phyloP scores from a whole-genome alignment of 108 stramenopile species.

The Pelagomonas calceolata region DNA sequence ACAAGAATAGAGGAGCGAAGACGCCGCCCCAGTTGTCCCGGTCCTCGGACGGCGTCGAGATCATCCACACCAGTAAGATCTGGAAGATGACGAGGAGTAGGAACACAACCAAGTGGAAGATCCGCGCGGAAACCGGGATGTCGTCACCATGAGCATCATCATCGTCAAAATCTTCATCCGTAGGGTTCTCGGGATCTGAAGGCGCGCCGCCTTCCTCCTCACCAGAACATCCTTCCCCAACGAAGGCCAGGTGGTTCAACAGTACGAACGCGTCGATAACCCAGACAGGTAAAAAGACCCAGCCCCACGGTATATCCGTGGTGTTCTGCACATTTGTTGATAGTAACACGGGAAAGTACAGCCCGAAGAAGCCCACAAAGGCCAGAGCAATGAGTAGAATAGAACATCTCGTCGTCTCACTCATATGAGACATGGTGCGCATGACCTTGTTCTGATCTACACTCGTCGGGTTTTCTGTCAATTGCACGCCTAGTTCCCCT shows the following conservation, averaged over 20 bases:
- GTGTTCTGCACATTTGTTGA: background rate
- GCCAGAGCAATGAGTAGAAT: slow-evolving; percentile 67
- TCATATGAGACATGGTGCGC: slow-evolving; percentile 64
- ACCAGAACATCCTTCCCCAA: background rate
- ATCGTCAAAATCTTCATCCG: slow-evolving; percentile 71
- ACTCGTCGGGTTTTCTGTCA: slow-evolving; percentile 69
- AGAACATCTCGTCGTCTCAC: slow-evolving; percentile 56
- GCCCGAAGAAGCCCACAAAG: slow-evolving; percentile 48
- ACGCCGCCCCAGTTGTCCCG: slow-evolving; percentile 41
- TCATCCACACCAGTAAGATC: slow-evolving; percentile 44
- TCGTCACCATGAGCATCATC: slow-evolving; percentile 15
- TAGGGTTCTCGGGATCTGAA: slow-evolving; percentile 58
- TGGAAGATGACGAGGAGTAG: slow-evolving; percentile 52
- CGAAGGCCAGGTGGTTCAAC: background rate
- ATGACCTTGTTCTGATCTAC: slow-evolving; percentile 76
- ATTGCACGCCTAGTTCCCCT: slow-evolving; percentile 73
- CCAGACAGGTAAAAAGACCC: background rate
- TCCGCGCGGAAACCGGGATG: slow-evolving; percentile 56
- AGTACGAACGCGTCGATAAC: background rate
- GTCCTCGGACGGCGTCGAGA: slow-evolving; percentile 39
- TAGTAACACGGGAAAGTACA: slow-evolving; percentile 54
- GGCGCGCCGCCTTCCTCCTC: slow-evolving; percentile 58
- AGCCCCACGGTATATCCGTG: background rate
- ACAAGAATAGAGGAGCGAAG: slow-evolving; percentile 56
- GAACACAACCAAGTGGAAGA: slow-evolving; percentile 48